These are phyloP conservation scores for Ophiostoma sp. DNA, from an alignment of 2,329 filamentous ascomycete species.

Conservation along the genomic window DNA sequence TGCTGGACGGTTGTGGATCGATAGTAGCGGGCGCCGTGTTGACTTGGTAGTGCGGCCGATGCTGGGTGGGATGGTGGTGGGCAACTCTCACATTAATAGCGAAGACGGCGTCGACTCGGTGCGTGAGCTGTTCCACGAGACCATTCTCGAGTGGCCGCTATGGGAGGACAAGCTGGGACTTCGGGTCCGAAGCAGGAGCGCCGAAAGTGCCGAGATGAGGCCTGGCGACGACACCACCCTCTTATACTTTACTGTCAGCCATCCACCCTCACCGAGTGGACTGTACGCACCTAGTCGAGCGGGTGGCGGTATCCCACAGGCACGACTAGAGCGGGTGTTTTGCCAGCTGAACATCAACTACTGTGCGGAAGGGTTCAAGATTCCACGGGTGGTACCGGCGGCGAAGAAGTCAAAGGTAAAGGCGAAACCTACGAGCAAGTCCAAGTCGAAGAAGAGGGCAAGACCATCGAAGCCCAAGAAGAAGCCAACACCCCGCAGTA, in stretches of 20 bases:
- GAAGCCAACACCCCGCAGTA: neutral
- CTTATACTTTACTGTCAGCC: slow-evolving; percentile 20
- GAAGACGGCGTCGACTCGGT: neutral
- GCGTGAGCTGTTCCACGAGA: neutral
- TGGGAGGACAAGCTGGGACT: slow-evolving; percentile 24
- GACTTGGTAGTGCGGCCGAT: slow-evolving; percentile 21
- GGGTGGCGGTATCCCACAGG: slow-evolving; percentile 25
- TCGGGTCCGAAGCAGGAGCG: neutral
- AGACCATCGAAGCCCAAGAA: neutral
- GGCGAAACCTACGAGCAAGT: neutral
- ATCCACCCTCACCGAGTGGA: slow-evolving; percentile 24
- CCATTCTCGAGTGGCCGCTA: neutral
- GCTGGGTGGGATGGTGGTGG: slow-evolving; percentile 13
- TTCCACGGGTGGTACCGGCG: neutral
- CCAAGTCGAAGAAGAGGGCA: neutral
- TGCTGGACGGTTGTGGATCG: slow-evolving; percentile 28
- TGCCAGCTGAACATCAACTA: slow-evolving; percentile 25
- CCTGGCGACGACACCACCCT: neutral
- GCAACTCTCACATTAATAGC: neutral
- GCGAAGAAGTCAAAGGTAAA: neutral
- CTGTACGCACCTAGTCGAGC: slow-evolving; percentile 21
- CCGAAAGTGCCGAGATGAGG: neutral
- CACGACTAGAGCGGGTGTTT: slow-evolving; percentile 23
- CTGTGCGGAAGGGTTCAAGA: neutral
- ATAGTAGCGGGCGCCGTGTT: slow-evolving; percentile 23